Base-by-base conservation (phyloP, 140 eudicot species). In the Bidens hawaiensis region DNA sequence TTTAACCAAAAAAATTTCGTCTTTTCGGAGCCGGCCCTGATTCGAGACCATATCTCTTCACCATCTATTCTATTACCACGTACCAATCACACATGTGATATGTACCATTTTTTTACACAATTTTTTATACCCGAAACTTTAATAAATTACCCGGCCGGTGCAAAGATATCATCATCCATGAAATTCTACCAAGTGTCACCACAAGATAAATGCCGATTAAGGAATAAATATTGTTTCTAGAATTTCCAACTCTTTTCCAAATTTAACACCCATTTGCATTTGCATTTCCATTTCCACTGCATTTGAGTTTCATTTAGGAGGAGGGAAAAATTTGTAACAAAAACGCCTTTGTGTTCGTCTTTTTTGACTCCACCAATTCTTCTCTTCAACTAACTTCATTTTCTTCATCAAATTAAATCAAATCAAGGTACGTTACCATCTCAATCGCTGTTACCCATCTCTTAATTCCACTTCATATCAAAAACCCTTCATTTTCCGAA, bases 241-340 rank as follows among this genome's bases (percentile, higher is more conserved):
- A 59, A 59, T n/a, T 66, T 52, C 38, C 65, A 28, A 27, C 17
- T 40, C 8, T 24, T 21, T 43, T 43, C 41, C 45, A 23, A 56
- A 68, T 28, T 43, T 28, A 43, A 53, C 27, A 67, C 53, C 1
- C 38, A 12, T 16, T 46, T 46, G 17, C 67, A 58, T 57, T 55
- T 57, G 45, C 74, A n/a, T n/a, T n/a, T n/a, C n/a, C n/a, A n/a
- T n/a, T n/a, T n/a, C n/a, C n/a, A n/a, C n/a, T n/a, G n/a, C n/a
- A 69, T 58, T 57, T 58, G 50, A 69, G 67, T 69, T 69, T 69
- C 74, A 69, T 69, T 58, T 57, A 5, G 67, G 74, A n/a, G n/a
- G n/a, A 69, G 74, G 74, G 74, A 58, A 69, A 69, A 69, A 45
- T 45, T 41, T 34, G 38, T 34, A 69, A 40, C 63, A 65, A 69